Conservation (phyloP, 2,329 filamentous ascomycete genomes). For the Aspergillus pseudonomiae region DNA sequence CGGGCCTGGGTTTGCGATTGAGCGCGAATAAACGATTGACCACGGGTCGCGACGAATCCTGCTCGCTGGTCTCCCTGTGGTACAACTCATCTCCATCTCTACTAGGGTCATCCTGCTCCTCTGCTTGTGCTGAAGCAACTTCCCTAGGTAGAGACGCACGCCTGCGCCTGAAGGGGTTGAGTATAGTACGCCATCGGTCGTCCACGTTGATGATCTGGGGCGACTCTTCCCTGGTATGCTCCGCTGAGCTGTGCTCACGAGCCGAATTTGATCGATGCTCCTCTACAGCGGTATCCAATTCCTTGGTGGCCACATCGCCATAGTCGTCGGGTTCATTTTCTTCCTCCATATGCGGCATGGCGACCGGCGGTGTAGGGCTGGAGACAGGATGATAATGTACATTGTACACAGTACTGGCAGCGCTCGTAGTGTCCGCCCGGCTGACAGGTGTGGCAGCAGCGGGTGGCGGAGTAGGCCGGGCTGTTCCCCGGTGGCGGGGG, state of each 20-base stretch:
- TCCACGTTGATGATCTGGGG: slow-evolving; percentile 36
- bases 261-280: slow-evolving; percentile 12
- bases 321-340: slow-evolving; percentile 31
- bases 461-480: slow-evolving; percentile 48
- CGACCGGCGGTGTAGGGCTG: slow-evolving; percentile 49
- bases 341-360: slow-evolving; percentile 37
- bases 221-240: slow-evolving; percentile 34
- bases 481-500: slow-evolving; percentile 20
- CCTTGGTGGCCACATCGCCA: slow-evolving; percentile 25
- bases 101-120: slow-evolving; percentile 32
- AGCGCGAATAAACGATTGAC: slow-evolving; percentile 53
- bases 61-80: slow-evolving; percentile 47
- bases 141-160: slow-evolving; percentile 62
- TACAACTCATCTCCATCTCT: slow-evolving; percentile 19
- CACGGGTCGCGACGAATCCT: slow-evolving; percentile 48
- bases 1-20: slow-evolving; percentile 47
- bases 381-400: slow-evolving; percentile 62
- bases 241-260: slow-evolving; percentile 21
- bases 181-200: slow-evolving; percentile 52
- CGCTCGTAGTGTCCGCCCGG: slow-evolving; percentile 63
- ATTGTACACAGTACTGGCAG: slow-evolving; percentile 65
- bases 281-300: slow-evolving; percentile 22
- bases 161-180: slow-evolving; percentile 62
- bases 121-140: slow-evolving; percentile 59
- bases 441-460: slow-evolving; percentile 59